A percentile compares a stretch with the other conserved stretches of the same genome.
Conservation (phyloP, 345 rosid genomes). For the Camelina laxa region DNA sequence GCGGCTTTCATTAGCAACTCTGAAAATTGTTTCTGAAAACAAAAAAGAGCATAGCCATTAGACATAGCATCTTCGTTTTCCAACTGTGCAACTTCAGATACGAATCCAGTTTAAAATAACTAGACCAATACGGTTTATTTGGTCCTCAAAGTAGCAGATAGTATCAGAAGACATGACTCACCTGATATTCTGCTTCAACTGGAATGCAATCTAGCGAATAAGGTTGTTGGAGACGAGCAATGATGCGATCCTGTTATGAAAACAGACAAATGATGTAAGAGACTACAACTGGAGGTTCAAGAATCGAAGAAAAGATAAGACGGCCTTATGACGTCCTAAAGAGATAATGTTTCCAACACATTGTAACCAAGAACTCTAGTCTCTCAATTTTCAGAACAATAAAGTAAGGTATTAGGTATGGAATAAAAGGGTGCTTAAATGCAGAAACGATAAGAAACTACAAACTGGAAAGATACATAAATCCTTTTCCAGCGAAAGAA, state of each 20-base stretch:
- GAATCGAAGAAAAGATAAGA: background rate
- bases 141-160: conserved; percentile 8
- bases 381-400: conserved; percentile 1
- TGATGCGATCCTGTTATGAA: conserved; percentile 81
- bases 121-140: background rate
- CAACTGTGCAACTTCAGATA: conserved; percentile 2
- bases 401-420: background rate
- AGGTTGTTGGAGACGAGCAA: conserved; percentile 98
- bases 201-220: conserved; percentile 99
- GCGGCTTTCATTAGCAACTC: conserved; percentile 98
- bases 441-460: background rate
- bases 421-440: background rate
- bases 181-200: conserved; percentile 99
- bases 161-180: conserved; percentile 34
- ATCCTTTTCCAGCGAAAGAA: background rate
- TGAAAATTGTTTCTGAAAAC: conserved; percentile 90
- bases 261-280: background rate
- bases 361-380: background rate
- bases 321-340: background rate
- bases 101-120: background rate
- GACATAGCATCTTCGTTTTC: conserved; percentile 3
- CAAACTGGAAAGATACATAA: conserved; percentile 11
- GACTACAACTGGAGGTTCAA: background rate
- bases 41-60: conserved; percentile 33
- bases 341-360: background rate